A percentile compares a stretch with the other conserved stretches of the same genome.
Conservation (phyloP, 2,329 filamentous ascomycete genomes). For the Xylaria sp. region DNA sequence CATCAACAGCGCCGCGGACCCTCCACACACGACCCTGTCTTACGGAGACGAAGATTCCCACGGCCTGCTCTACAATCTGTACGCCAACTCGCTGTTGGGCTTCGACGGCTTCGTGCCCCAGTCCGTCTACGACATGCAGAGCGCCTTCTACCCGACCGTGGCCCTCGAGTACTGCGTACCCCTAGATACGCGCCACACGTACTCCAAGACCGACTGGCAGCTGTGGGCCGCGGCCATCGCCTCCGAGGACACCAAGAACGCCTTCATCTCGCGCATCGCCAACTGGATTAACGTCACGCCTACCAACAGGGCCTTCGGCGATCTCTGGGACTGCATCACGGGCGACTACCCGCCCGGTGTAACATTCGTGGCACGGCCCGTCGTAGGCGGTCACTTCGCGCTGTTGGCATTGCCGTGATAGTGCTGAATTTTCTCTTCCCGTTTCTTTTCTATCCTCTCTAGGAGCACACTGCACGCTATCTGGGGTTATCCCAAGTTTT, state of each 20-base stretch:
- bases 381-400: conserved; percentile 83
- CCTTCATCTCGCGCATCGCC: conserved; percentile 76
- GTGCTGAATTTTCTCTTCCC: no score
- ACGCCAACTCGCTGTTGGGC: conserved; percentile 79
- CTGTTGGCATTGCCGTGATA: conserved; percentile 69
- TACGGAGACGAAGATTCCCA: conserved; percentile 73
- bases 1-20: conserved; percentile 71
- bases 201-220: conserved; percentile 90
- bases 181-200: conserved; percentile 82
- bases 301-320: conserved; percentile 77
- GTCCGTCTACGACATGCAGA: conserved; percentile 81
- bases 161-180: conserved; percentile 82
- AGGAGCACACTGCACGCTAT: no score
- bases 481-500: no score
- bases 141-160: conserved; percentile 77
- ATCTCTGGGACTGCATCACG: conserved; percentile 78
- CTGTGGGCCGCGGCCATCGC: conserved; percentile 85
- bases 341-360: conserved; percentile 71
- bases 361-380: conserved; percentile 81
- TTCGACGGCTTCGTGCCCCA: conserved; percentile 78
- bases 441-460: no score
- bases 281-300: conserved; percentile 79
- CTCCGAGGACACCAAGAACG: conserved; percentile 65
- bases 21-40: conserved; percentile 77
- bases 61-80: conserved; percentile 80